Percentiles rank a stretch among this genome's conserved stretches.
Conservation (phyloP, 768 basidiomycete genomes). For the Podaxis sp. region DNA sequence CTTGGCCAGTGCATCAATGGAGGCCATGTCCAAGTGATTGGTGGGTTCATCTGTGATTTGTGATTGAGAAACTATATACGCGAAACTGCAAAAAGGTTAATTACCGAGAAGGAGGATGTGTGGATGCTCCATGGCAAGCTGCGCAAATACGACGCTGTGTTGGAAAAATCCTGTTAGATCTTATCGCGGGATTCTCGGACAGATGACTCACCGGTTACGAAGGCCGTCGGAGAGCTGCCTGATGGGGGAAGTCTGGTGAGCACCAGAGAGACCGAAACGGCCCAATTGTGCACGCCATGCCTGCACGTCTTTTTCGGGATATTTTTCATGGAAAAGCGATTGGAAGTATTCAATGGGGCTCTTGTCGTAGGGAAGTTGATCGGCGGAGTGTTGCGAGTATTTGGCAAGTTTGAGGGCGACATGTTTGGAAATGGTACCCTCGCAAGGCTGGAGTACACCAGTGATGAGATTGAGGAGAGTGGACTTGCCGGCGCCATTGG, state of each 20-base stretch:
- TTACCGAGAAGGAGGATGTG: constrained; percentile 85
- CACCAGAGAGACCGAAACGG: constrained; percentile 90
- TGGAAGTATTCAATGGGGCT: constrained; percentile 95
- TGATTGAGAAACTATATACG: constrained; percentile 7
- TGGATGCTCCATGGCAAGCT: constrained; percentile 96
- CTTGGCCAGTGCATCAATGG: constrained; percentile 91
- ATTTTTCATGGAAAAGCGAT: constrained; percentile 71
- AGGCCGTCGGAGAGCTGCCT: constrained; percentile 94
- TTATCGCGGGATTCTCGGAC: constrained; percentile 14
- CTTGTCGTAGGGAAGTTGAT: constrained; percentile 94
- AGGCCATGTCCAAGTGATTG: constrained; percentile 97
- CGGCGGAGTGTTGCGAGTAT: constrained; percentile 98
- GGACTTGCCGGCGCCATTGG: constrained; percentile 86
- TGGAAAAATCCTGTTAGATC: not conserved
- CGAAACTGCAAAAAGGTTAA: constrained; percentile 21
- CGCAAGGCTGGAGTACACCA: constrained; percentile 68
- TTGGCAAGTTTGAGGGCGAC: constrained; percentile 91
- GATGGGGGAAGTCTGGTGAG: constrained; percentile 94
- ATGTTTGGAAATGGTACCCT: constrained; percentile 91
- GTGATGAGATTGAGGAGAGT: constrained; percentile 69
- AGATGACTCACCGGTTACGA: constrained; percentile 73
- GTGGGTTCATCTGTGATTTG: constrained; percentile 79
- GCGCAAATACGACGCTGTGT: constrained; percentile 87
- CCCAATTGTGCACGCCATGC: constrained; percentile 95
- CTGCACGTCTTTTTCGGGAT: constrained; percentile 89